phyloP scores from a whole-genome alignment of 1,284 basidiomycete genomes.

The Tylopilus sp. region DNA sequence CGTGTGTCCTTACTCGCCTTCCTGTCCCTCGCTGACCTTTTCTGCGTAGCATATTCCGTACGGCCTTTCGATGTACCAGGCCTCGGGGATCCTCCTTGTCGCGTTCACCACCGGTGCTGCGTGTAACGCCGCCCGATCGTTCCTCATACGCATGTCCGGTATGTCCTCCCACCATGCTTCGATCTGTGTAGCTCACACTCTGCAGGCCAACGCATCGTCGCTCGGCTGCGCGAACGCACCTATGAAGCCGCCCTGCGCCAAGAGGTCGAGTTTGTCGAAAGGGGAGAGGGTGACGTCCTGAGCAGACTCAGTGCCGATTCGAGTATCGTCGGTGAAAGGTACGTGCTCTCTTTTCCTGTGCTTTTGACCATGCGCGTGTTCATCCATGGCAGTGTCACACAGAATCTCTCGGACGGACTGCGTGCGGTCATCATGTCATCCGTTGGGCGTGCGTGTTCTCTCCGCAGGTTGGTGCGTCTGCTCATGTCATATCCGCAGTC shows the following conservation, averaged over 20 bases:
- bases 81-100: conserved; percentile 79
- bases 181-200: neutral
- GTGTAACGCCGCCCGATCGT: conserved; percentile 90
- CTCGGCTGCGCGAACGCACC: conserved; percentile 85
- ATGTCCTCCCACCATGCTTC: conserved; percentile 24
- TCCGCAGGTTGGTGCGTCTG: neutral
- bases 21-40: neutral
- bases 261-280: conserved; percentile 94
- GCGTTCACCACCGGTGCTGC: conserved; percentile 77
- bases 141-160: conserved; percentile 90
- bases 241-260: conserved; percentile 88
- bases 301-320: conserved; percentile 94
- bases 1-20: conserved; percentile 55
- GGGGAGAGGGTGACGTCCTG: conserved; percentile 94
- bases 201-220: conserved; percentile 91
- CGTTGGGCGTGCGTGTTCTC: conserved; percentile 77
- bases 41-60: conserved; percentile 75
- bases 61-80: conserved; percentile 83
- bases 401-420: conserved; percentile 93
- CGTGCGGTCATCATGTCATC: conserved; percentile 90
- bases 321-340: conserved; percentile 96
- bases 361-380: neutral
- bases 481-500: conserved; percentile 59
- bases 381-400: conserved; percentile 73
- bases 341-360: neutral